A percentile compares a stretch with the other conserved stretches of the same genome.
Conservation (phyloP, 371 early-diverging fungal species). For the Fennellomyces sp. region DNA sequence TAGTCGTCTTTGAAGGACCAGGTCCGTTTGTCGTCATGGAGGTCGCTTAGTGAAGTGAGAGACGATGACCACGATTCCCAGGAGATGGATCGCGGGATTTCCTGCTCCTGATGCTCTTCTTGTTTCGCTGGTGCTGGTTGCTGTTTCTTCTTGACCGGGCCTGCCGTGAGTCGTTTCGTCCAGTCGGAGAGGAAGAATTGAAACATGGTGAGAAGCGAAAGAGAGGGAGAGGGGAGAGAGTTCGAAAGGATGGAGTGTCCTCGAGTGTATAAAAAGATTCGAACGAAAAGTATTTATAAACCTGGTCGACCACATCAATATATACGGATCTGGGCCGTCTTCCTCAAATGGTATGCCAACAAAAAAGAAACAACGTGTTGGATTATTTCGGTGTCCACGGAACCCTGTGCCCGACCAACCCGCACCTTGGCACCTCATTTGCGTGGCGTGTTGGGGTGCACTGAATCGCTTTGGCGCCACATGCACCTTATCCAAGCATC, state of each 20-base stretch:
- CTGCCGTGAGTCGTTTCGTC: constrained; percentile 10
- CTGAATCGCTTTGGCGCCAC: too few relatives aligned
- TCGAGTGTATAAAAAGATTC: too few relatives aligned
- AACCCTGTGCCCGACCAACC: too few relatives aligned
- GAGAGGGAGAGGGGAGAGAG: background rate
- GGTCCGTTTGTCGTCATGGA: constrained; percentile 27
- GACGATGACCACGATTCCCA: constrained; percentile 16
- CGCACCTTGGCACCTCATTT: too few relatives aligned
- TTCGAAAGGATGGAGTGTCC: background rate
- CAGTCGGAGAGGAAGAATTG: constrained; percentile 15
- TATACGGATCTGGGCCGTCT: too few relatives aligned
- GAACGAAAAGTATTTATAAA: background rate
- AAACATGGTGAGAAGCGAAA: constrained; percentile 6
- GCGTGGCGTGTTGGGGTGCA: too few relatives aligned
- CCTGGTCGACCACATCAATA: background rate
- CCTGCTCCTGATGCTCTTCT: constrained; percentile 1
- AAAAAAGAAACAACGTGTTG: background rate
- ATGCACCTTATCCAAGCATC: too few relatives aligned
- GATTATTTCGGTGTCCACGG: background rate
- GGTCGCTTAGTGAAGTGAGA: constrained; percentile 12
- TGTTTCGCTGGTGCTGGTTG: background rate
- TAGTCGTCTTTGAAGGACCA: constrained; percentile 40
- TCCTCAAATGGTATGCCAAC: background rate
- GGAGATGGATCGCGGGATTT: constrained; percentile 15
- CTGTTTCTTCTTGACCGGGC: background rate